Percentiles rank a stretch among this genome's conserved stretches.
phyloP scores from a whole-genome alignment of 106 monocot genomes.

The Platanthera guangdongensis region DNA sequence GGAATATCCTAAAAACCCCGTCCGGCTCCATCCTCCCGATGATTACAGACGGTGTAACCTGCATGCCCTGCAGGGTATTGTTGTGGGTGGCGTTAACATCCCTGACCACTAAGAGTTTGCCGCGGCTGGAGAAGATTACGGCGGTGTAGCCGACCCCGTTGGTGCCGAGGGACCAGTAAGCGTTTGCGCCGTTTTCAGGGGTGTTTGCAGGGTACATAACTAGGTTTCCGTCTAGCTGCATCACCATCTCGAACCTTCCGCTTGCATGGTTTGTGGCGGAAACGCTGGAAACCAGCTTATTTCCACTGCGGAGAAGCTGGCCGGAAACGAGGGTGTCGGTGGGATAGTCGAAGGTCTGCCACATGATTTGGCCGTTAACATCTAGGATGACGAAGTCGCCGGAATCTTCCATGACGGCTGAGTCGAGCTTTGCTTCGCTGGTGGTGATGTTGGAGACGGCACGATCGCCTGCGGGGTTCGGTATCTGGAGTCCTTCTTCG shows the following conservation, averaged over 20 bases:
- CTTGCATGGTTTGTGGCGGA: neutral
- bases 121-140: too few species aligned
- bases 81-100: neutral
- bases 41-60: neutral
- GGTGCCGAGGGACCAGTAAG: slow-evolving; percentile 11
- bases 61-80: neutral
- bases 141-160: neutral
- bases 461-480: neutral
- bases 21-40: neutral
- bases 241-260: slow-evolving; percentile 12
- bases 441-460: neutral
- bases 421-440: neutral
- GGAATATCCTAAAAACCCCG: neutral
- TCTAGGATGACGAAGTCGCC: slow-evolving; percentile 24
- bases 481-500: neutral
- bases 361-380: neutral
- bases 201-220: slow-evolving; percentile 9
- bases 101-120: neutral
- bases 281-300: slow-evolving; percentile 10
- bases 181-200: neutral
- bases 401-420: slow-evolving; percentile 12
- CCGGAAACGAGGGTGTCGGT: slow-evolving; percentile 17
- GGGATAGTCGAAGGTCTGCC: slow-evolving; percentile 6
- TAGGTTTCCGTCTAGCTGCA: slow-evolving; percentile 6
- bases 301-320: neutral